Base-by-base conservation (phyloP, 306 rosid genomes). In the Glycine soja region DNA sequence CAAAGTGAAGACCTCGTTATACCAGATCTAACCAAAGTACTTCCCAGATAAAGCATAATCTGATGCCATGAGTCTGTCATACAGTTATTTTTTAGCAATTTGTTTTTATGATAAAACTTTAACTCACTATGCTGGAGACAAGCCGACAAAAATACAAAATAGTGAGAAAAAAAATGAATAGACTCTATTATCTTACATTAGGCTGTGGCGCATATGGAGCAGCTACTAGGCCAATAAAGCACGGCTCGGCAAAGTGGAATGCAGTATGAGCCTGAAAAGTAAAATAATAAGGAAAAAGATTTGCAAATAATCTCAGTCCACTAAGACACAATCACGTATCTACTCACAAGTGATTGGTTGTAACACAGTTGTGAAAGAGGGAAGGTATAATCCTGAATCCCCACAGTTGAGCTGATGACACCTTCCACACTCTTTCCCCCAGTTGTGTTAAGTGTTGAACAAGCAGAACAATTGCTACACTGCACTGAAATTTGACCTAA, bases 271-370 rank as follows among this genome's bases (percentile, higher is more conserved):
- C 89, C 96, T 91, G 89, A 80, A 88, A 83, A 65, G 40, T 18
- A 73, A 24, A 80, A 74, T 70, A 57, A 43, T 58, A 70, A 63
- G 79, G 30, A 75, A 68, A 12, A 52, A 71, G 48, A 77, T 72
- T 67, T 79, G 58, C 48, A 78, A 63, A 81, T 38, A 77, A 58
- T 57, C 59, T 78, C 50, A 24, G 61, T 79, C 57, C 19, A 52
- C 47, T 59, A 30, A 73, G 61, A 58, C 81, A 66, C 34, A 78
- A 10, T 63, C 36, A 50, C 56, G 48, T 50, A 74, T 82, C 90
- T 67, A 85, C 97, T 87, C 79, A 93, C 97, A 53, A 77, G 76
- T 73, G 91, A 72, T 70, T 87, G 88, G 84, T 30, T 75, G 80
- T 70, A 77, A 74, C 82, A 88, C 68, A 74, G 62, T 40, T 68